phyloP scores from a whole-genome alignment of 2,329 filamentous ascomycete genomes.

The Spiromastix sp. region DNA sequence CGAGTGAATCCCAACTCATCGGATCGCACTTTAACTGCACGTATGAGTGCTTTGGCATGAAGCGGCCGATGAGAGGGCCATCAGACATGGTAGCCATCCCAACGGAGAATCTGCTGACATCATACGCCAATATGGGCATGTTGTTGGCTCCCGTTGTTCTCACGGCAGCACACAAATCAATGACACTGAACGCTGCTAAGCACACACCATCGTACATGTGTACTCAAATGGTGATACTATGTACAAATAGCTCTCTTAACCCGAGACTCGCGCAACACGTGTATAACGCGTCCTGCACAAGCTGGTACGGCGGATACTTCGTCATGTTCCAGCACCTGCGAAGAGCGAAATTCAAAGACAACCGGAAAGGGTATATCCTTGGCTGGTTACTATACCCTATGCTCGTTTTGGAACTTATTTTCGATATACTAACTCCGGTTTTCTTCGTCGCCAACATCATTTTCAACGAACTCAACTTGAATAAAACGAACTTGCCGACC shows the following conservation, averaged over 20 bases:
- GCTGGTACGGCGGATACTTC: constrained; percentile 18
- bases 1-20: constrained; percentile 10
- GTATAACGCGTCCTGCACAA: constrained; percentile 16
- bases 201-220: constrained; percentile 15
- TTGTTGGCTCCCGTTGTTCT: constrained; percentile 15
- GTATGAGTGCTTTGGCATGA: constrained; percentile 16
- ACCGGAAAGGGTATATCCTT: constrained; percentile 6
- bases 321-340: constrained; percentile 1
- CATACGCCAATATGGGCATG: constrained; percentile 11
- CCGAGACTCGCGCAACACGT: constrained; percentile 12
- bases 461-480: constrained; percentile 13
- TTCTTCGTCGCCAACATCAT: constrained; percentile 14
- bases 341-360: constrained; percentile 4
- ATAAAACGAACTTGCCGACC: constrained; percentile 10
- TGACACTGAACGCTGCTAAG: constrained; percentile 11
- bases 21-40: constrained; percentile 17
- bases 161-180: constrained; percentile 16
- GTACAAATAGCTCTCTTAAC: constrained; percentile 11
- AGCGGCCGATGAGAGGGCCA: constrained; percentile 14
- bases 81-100: constrained; percentile 15
- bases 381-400: constrained; percentile 11
- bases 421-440: constrained; percentile 2
- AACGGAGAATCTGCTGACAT: constrained; percentile 10
- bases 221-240: constrained; percentile 12
- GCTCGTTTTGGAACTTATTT: constrained; percentile 6